A percentile compares a stretch with the other conserved stretches of the same genome.
Evolutionary conservation across 1,139 yeast genomes (phyloP).

Genomic region (Sugiyamaella castrensis): DNA sequence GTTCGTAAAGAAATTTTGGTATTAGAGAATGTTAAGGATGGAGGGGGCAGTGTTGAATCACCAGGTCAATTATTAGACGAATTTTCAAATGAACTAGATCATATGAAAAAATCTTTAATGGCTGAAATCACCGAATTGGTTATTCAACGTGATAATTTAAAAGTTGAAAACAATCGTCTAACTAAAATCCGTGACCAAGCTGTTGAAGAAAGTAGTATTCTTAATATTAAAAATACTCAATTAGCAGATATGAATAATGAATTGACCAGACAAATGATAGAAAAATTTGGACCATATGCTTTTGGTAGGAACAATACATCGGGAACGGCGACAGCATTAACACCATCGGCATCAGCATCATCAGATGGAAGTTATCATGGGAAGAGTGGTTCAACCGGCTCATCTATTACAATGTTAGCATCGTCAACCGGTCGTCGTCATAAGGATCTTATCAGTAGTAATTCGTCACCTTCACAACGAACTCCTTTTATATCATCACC

Average conservation of each 20-base stretch:
- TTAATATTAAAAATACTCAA: constrained; percentile 38
- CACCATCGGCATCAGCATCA: constrained; percentile 3
- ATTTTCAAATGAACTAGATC: constrained; percentile 30
- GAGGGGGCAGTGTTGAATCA: constrained; percentile 16
- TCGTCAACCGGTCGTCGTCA: constrained; percentile 1
- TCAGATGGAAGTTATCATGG: constrained; percentile 1
- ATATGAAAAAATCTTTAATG: constrained; percentile 30
- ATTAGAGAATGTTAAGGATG: constrained; percentile 26
- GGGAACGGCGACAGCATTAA: background rate
- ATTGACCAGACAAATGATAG: constrained; percentile 37
- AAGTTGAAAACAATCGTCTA: constrained; percentile 34
- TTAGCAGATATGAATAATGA: constrained; percentile 40
- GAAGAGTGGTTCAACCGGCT: background rate
- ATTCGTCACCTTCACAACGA: background rate
- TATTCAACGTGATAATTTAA: constrained; percentile 34
- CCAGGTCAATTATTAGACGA: constrained; percentile 28
- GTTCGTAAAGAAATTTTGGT: constrained; percentile 35
- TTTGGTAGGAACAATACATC: background rate
- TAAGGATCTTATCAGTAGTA: background rate
- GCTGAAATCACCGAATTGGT: constrained; percentile 37
- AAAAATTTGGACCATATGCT: constrained; percentile 33
- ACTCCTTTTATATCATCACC: constrained; percentile 5
- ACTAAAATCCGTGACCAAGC: constrained; percentile 29
- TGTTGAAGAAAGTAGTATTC: constrained; percentile 35
- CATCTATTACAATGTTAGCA: background rate